Percentiles rank a stretch among this genome's conserved stretches.
phyloP scores from a whole-genome alignment of 2,329 filamentous ascomycete genomes.

The Colletotrichum sp. region DNA sequence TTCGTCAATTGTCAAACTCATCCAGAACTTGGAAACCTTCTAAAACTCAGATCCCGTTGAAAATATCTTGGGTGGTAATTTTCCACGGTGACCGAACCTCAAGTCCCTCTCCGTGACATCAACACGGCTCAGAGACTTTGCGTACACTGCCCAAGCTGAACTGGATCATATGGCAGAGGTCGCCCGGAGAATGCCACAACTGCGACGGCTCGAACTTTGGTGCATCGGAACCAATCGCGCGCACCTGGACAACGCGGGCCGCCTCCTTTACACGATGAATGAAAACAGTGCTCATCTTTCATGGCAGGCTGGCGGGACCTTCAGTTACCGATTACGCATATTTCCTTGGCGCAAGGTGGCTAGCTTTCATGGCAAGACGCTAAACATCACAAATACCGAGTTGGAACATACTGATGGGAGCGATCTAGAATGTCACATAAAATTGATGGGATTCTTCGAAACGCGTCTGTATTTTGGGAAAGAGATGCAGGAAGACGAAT shows the following conservation, averaged over 20 bases:
- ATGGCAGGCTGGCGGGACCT: background rate
- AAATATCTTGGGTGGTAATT: background rate
- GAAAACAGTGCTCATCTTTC: background rate
- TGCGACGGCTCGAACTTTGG: background rate
- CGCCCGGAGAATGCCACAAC: background rate
- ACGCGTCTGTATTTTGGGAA: background rate
- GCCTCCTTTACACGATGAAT: fast-evolving
- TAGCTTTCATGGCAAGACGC: too few species aligned
- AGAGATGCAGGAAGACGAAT: background rate
- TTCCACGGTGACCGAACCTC: background rate
- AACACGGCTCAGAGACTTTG: fast-evolving
- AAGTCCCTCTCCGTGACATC: background rate
- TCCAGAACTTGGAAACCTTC: background rate
- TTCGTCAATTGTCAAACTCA: background rate
- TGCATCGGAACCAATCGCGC: background rate
- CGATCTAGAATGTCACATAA: too few species aligned
- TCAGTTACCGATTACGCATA: too few species aligned
- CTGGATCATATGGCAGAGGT: background rate
- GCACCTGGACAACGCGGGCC: background rate
- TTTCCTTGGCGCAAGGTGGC: too few species aligned
- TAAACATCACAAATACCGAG: fast-evolving
- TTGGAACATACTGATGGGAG: background rate
- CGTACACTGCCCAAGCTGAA: background rate
- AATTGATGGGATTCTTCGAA: background rate
- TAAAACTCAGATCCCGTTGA: background rate